Evolutionary conservation across 108 stramenopile species (phyloP), one percentile per base, ranked within the genome.

Genomic region (Cyclostephanos tholiformis): DNA sequence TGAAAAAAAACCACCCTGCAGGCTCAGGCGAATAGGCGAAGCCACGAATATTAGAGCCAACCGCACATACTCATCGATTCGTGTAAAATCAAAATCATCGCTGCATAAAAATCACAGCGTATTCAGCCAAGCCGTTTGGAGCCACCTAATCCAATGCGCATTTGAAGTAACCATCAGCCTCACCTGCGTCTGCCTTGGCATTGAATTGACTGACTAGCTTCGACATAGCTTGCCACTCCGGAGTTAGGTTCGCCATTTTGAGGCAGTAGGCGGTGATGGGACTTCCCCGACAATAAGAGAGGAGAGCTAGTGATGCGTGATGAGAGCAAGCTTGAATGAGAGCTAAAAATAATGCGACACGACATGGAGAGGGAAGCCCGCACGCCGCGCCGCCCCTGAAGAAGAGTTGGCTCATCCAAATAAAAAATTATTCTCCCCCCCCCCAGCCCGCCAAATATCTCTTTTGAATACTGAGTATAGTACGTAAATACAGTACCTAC

Each of bases 141-240:
- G 32, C 32, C 32, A 32, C 32, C 32, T 4, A 4, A 41, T 7
- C 41, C 41, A 22, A 3, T 26, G 56, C 13, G 56, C 6, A 52
- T 20, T 29, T 29, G 6, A 14, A 56, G 29, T 26, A 14, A 62
- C 7, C 4, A 36, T 41, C 61, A 62, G 16, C 17, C 88, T 49
- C 65, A 93, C 92, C 92, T 58, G 89, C 82, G 77, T 95, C 93
- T 19, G 87, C 78, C 57, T 86, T 83, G 38, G 87, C 75, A 67
- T 83, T 82, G 65, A 95, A 82, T 52, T 78, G 75, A 19, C 86
- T 67, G 23, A 95, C 79, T 55, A 91, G 56, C 68, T 92, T 92
- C 36, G 86, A 65, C 82, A 92, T 83, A 44, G 85, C 84, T 65
- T 67, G 71, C 80, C 80, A 75, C 26, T 71, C 75, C 19, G 75